These are phyloP conservation scores for Metarhizium rileyi DNA, from an alignment of 2,329 filamentous ascomycete species.

Conservation along the genomic window DNA sequence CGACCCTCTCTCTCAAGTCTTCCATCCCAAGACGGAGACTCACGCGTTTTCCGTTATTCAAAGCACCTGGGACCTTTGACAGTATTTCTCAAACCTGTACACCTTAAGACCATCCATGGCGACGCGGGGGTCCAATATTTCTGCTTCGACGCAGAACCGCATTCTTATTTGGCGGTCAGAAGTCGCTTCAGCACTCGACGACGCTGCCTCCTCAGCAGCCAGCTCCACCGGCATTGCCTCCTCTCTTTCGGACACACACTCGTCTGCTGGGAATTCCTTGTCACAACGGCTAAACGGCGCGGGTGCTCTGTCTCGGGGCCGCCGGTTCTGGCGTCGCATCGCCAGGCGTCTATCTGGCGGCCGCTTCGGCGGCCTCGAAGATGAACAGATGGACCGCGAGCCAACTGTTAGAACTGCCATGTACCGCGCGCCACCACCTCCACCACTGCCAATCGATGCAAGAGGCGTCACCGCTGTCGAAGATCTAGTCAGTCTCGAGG, in stretches of 20 bases:
- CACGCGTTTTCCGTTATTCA: background rate
- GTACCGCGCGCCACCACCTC: slow-evolving; percentile 19
- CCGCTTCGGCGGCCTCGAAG: slow-evolving; percentile 8
- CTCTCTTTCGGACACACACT: slow-evolving; percentile 9
- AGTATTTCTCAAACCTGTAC: background rate
- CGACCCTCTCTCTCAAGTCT: background rate
- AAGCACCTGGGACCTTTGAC: background rate
- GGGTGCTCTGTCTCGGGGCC: slow-evolving; percentile 9
- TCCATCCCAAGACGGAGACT: background rate
- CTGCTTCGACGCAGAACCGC: slow-evolving; percentile 15
- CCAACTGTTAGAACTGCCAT: slow-evolving; percentile 22
- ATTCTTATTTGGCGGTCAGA: slow-evolving; percentile 43
- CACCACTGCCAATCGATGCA: slow-evolving; percentile 4
- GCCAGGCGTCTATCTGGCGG: slow-evolving; percentile 12
- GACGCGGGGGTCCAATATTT: background rate
- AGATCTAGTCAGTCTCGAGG: slow-evolving; percentile 12
- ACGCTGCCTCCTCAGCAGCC: slow-evolving; percentile 15
- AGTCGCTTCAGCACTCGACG: slow-evolving; percentile 29
- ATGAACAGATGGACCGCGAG: slow-evolving; percentile 7
- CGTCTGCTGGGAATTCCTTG: slow-evolving; percentile 4
- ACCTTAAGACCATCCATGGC: background rate
- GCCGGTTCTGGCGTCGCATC: slow-evolving; percentile 15
- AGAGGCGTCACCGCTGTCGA: slow-evolving; percentile 11
- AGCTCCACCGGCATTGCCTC: slow-evolving; percentile 14
- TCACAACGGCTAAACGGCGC: background rate